phyloP scores from a whole-genome alignment of 176 grass and related monocot species.

The Paspalum vaginatum region DNA sequence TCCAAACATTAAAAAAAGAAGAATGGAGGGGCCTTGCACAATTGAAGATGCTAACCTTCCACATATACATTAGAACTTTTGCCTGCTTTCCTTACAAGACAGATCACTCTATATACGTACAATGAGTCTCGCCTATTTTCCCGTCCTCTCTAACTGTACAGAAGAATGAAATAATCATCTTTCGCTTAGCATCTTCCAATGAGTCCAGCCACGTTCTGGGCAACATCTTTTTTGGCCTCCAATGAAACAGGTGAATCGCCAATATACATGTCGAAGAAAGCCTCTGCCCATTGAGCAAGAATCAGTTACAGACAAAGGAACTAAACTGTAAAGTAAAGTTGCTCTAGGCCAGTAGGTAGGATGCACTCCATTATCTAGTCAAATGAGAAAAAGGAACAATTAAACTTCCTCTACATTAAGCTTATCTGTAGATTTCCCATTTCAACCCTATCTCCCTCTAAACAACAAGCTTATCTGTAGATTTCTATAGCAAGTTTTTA shows the following conservation, averaged over 20 bases:
- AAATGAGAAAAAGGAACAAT: background rate
- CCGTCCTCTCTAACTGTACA: constrained; percentile 44
- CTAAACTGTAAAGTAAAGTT: background rate
- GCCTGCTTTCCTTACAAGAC: constrained; percentile 16
- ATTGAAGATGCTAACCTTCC: constrained; percentile 36
- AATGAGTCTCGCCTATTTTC: constrained; percentile 43
- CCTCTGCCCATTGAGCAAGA: constrained; percentile 52
- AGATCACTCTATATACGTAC: constrained; percentile 43
- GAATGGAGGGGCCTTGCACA: constrained; percentile 9
- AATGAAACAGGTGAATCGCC: constrained; percentile 75
- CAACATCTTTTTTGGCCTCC: constrained; percentile 74
- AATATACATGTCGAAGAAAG: constrained; percentile 98
- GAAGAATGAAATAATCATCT: constrained; percentile 66
- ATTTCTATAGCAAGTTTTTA: constrained; percentile 28
- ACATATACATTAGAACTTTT: constrained; percentile 31
- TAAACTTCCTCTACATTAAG: background rate
- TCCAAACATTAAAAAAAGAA: constrained; percentile 34
- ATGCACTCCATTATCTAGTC: background rate
- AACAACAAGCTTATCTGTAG: background rate
- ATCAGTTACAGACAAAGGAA: background rate
- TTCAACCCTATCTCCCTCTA: background rate
- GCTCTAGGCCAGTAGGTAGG: background rate
- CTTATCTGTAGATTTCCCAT: background rate
- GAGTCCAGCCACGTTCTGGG: constrained; percentile 72
- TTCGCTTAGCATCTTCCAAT: constrained; percentile 59